A percentile compares a stretch with the other conserved stretches of the same genome.
phyloP scores from a whole-genome alignment of 2,329 filamentous ascomycete genomes.

The Arthroderma sp. region DNA sequence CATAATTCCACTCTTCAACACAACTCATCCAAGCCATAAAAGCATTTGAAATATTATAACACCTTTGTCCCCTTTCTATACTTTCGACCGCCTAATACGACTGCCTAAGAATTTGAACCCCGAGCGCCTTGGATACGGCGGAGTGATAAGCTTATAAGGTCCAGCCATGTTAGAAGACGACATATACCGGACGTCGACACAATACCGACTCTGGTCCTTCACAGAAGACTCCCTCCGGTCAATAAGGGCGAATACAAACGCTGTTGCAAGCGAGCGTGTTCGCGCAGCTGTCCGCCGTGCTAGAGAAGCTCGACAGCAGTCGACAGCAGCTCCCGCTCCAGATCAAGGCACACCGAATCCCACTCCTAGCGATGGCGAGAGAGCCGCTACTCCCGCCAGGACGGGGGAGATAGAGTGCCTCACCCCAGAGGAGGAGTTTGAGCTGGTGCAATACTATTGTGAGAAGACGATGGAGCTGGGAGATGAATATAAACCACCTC shows the following conservation, averaged over 20 bases:
- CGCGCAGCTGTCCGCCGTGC: conserved; percentile 44
- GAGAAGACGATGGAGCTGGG: conserved; percentile 47
- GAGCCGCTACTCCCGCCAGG: neutral
- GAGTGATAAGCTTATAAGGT: neutral
- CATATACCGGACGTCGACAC: conserved; percentile 76
- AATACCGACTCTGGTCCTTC: conserved; percentile 89
- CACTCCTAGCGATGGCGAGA: conserved; percentile 3
- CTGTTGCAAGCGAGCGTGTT: conserved; percentile 59
- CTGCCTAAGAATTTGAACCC: neutral
- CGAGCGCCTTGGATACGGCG: neutral
- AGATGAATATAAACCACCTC: conserved; percentile 44
- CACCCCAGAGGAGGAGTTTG: conserved; percentile 69
- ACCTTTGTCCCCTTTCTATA: neutral
- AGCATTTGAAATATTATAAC: neutral
- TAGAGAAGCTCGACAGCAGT: conserved; percentile 22
- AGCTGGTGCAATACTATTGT: conserved; percentile 69
- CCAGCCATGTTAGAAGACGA: conserved; percentile 71
- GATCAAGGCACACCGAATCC: neutral
- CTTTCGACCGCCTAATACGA: neutral
- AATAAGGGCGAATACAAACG: conserved; percentile 67
- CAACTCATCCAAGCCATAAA: neutral
- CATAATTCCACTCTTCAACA: neutral
- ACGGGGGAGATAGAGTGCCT: conserved; percentile 56
- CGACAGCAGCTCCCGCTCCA: neutral
- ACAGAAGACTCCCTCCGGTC: conserved; percentile 58